Evolutionary conservation across 2,329 filamentous ascomycete species (phyloP).

Genomic region (Sarocladium brachiariae): DNA sequence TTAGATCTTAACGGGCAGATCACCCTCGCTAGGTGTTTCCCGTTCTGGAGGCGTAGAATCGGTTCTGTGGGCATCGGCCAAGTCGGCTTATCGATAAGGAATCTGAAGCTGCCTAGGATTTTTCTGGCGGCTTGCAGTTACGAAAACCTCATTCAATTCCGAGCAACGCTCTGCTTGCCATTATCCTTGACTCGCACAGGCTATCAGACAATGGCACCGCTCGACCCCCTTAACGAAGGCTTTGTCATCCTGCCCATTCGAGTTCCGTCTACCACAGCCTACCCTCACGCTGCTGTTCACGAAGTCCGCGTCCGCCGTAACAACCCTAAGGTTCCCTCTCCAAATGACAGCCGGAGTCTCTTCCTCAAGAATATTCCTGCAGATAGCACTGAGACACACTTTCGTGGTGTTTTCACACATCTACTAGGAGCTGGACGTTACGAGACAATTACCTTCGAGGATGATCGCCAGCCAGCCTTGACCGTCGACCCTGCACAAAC

Average conservation of each 20-base stretch:
- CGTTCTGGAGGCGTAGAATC: neutral
- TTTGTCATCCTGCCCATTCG: slow-evolving; percentile 65
- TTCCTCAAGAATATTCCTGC: slow-evolving; percentile 88
- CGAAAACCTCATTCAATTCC: too few relatives aligned
- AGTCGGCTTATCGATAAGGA: slow-evolving; percentile 8
- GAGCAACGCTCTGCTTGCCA: neutral
- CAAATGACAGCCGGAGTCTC: slow-evolving; percentile 68
- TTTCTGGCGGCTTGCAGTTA: neutral
- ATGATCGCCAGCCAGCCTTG: slow-evolving; percentile 38
- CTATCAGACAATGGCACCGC: slow-evolving; percentile 21
- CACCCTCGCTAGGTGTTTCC: neutral
- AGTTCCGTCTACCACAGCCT: slow-evolving; percentile 57
- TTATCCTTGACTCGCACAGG: too few relatives aligned
- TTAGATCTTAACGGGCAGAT: too few relatives aligned
- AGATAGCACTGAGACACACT: slow-evolving; percentile 71
- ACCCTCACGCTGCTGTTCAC: slow-evolving; percentile 59
- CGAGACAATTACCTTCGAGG: slow-evolving; percentile 70
- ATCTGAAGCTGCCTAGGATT: neutral
- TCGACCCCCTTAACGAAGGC: slow-evolving; percentile 34
- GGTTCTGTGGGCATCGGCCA: neutral
- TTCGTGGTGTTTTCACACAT: slow-evolving; percentile 67
- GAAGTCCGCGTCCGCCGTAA: slow-evolving; percentile 84
- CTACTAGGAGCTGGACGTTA: slow-evolving; percentile 74
- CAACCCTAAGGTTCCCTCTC: slow-evolving; percentile 67
- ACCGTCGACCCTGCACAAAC: slow-evolving; percentile 44